phyloP scores from a whole-genome alignment of 2,329 filamentous ascomycete species.

The Arthrobotrys sinensis region DNA sequence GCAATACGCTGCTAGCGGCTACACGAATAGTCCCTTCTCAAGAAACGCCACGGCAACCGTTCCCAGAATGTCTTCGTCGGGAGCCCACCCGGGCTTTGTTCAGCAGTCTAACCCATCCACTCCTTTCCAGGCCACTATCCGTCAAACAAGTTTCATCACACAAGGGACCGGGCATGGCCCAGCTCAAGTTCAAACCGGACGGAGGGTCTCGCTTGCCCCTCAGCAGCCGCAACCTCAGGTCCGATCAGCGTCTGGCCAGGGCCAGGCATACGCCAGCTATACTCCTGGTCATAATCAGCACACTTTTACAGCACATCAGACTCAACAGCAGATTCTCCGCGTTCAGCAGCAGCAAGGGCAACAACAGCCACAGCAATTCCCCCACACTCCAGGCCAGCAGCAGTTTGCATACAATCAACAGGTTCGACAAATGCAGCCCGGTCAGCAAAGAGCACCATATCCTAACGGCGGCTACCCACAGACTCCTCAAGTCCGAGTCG shows the following conservation, averaged over 20 bases:
- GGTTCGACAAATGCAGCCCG: conserved; percentile 34
- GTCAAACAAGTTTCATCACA: conserved; percentile 50
- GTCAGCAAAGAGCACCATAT: conserved; percentile 25
- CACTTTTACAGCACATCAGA: conserved; percentile 52
- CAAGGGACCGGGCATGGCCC: conserved; percentile 41
- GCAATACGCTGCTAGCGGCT: conserved; percentile 32
- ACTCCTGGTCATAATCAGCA: conserved; percentile 45
- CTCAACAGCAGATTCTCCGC: conserved; percentile 50
- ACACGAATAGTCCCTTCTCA: conserved; percentile 51
- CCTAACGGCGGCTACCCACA: conserved; percentile 36
- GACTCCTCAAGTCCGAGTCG: conserved; percentile 27
- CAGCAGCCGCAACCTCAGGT: conserved; percentile 43
- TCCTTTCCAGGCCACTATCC: conserved; percentile 35
- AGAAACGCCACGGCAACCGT: conserved; percentile 36
- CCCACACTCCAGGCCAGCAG: conserved; percentile 38
- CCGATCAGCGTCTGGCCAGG: conserved; percentile 43
- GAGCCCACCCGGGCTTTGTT: conserved; percentile 30
- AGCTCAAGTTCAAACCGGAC: conserved; percentile 45
- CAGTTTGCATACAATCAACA: conserved; percentile 47
- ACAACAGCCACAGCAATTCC: conserved; percentile 27
- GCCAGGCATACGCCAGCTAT: conserved; percentile 25
- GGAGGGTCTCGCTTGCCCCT: conserved; percentile 51
- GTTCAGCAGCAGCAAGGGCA: conserved; percentile 45
- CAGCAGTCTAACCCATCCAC: conserved; percentile 25
- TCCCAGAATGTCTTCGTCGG: conserved; percentile 38